These are phyloP conservation scores for Handroanthus guayacan DNA, from an alignment of 257 asterid species.

Conservation along the genomic window DNA sequence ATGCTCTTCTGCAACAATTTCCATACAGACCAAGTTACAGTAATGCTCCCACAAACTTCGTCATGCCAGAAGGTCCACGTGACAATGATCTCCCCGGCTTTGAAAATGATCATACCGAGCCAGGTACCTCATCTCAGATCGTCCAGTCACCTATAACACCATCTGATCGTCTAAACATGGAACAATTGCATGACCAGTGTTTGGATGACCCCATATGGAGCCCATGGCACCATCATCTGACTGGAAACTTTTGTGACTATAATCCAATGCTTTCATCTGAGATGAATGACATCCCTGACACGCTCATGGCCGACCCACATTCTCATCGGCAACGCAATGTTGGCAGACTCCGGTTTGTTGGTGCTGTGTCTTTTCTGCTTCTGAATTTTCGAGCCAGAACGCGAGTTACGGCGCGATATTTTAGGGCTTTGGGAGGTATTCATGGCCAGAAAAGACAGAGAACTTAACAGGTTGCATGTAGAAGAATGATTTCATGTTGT, in stretches of 20 bases:
- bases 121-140: constrained; percentile 24
- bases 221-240: too few species aligned
- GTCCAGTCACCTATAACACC: background rate
- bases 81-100: background rate
- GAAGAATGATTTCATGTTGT: background rate
- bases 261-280: too few species aligned
- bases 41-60: background rate
- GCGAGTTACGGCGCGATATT: constrained; percentile 7
- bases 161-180: background rate
- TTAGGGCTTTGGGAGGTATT: constrained; percentile 14
- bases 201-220: too few species aligned
- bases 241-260: too few species aligned
- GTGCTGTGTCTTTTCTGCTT: background rate
- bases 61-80: background rate
- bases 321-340: constrained; percentile 34
- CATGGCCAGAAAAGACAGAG: constrained; percentile 39
- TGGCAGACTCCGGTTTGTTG: background rate
- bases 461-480: constrained; percentile 17
- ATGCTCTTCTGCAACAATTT: constrained; percentile 37
- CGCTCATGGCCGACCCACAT: background rate
- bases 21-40: constrained; percentile 25
- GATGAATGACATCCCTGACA: background rate
- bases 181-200: background rate
- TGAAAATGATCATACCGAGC: constrained; percentile 22
- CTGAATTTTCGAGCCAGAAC: constrained; percentile 42